Evolutionary conservation across 305 asterid genomes (phyloP).

Genomic region (Fraxinus platypoda): DNA sequence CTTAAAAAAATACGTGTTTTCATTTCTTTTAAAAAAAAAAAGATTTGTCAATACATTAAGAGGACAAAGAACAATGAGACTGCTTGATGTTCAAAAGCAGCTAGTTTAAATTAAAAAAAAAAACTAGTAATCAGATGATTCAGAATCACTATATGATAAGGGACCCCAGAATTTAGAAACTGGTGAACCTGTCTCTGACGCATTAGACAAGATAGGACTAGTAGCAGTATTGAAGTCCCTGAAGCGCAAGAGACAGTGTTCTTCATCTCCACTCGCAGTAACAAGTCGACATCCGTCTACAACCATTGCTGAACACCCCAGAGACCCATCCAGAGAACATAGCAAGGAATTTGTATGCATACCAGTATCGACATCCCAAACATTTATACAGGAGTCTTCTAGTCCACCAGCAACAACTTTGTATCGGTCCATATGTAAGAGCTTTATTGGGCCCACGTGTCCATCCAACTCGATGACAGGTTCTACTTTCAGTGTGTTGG

Average conservation of each 20-base stretch:
- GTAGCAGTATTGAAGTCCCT: conserved; percentile 52
- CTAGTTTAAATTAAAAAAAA: background rate
- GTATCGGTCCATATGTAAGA: conserved; percentile 56
- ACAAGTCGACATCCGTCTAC: conserved; percentile 56
- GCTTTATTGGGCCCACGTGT: conserved; percentile 56
- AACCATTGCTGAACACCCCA: conserved; percentile 64
- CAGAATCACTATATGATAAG: conserved; percentile 32
- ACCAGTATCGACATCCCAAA: conserved; percentile 61
- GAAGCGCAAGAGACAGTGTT: conserved; percentile 20
- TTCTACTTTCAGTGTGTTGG: conserved; percentile 31
- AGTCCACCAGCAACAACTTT: conserved; percentile 74
- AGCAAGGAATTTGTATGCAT: conserved; percentile 35
- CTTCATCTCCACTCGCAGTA: conserved; percentile 29
- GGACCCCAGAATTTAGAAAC: conserved; percentile 60
- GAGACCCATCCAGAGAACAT: conserved; percentile 20
- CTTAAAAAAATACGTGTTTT: background rate
- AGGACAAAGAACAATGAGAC: background rate
- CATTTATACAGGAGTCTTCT: conserved; percentile 37
- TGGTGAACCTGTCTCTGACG: conserved; percentile 23
- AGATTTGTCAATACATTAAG: background rate
- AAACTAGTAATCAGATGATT: conserved; percentile 19
- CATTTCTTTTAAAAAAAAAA: background rate
- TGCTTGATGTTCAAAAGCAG: background rate
- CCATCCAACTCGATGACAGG: conserved; percentile 49
- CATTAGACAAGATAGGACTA: conserved; percentile 16